Evolutionary conservation across 2,329 filamentous ascomycete genomes (phyloP), one percentile per base, ranked within the genome.

Genomic region (Aureobasidium sp.): DNA sequence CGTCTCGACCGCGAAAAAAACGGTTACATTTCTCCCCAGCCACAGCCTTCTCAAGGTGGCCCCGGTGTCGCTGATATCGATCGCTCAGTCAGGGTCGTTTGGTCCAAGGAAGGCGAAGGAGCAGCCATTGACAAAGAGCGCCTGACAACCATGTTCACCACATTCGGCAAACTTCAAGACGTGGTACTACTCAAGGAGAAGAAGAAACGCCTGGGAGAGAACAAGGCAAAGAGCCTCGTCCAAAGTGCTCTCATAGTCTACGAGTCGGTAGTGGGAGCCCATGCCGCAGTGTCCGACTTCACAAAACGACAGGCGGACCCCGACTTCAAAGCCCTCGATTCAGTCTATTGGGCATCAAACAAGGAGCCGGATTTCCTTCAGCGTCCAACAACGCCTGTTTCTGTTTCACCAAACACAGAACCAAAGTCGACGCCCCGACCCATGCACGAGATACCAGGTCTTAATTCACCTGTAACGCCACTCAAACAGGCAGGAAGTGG

Each of bases 81-180:
- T 60, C 77, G 83, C 27, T 80, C 81, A 6, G 73, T 86, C 63
- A 84, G 82, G 66, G 73, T 84, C 13, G 78, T 81, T 7, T 85
- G 81, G 75, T 67, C 75, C 9, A 71, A 78, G 27, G 78, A 82
- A 61, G 79, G 75, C 17, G 71, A 70, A 0, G 67, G 74, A 7
- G 69, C 74, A 29, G 17, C 65, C 1, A 71, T 83, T 61, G 79
- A 79, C 64, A 77, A 78, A 57, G 76, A 79, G 1, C 70, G 71
- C 10, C 64, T 85, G 11, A 67, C 66, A 9, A 64, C 68, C 7
- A 70, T 81, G 15, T 85, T 85, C 67, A 70, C 72, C 1, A 70
- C 74, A 17, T 84, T 84, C 65, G 83, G 83, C n/a, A 75, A 77
- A 47, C 74, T 86, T 13, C 81, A 85, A 63, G 79, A 78, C 62